Conservation (phyloP, 768 basidiomycete genomes). For the Ramaria sp. region DNA sequence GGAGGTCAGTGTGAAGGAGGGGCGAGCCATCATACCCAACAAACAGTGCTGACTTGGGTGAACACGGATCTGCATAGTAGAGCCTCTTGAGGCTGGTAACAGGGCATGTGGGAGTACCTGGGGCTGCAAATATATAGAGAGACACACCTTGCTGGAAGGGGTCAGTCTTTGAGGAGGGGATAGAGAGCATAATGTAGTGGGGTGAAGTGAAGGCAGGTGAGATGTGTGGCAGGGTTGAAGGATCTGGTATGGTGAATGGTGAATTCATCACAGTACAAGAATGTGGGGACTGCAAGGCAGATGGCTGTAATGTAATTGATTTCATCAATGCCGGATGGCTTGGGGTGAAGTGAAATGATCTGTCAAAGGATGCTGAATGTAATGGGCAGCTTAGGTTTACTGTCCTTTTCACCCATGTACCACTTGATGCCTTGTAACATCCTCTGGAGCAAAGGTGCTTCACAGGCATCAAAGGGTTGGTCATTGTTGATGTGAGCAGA, state of each 20-base stretch:
- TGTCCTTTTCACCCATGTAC: constrained; percentile 15
- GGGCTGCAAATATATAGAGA: background rate
- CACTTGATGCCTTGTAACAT: constrained; percentile 16
- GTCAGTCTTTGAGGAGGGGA: background rate
- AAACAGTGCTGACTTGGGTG: too few species aligned
- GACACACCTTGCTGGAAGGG: background rate
- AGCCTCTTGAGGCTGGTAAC: background rate
- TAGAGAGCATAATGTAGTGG: background rate
- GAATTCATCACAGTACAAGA: background rate
- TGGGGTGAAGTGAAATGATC: constrained; percentile 6
- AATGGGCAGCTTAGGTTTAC: constrained; percentile 20
- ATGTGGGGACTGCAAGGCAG: background rate
- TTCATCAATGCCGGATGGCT: background rate
- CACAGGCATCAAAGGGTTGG: too few species aligned
- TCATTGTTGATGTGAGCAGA: too few species aligned
- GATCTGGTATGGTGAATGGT: background rate
- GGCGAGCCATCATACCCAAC: too few species aligned
- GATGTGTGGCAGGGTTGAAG: background rate
- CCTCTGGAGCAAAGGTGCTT: too few species aligned
- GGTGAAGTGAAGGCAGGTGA: background rate
- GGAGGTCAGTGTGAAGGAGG: too few species aligned
- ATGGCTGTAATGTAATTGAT: background rate
- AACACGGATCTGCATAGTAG: too few species aligned
- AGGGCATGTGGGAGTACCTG: background rate
- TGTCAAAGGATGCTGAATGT: constrained; percentile 15